Percentiles rank a stretch among this genome's conserved stretches.
Conservation (phyloP, 75 land plant species). For the Larix kaempferi region DNA sequence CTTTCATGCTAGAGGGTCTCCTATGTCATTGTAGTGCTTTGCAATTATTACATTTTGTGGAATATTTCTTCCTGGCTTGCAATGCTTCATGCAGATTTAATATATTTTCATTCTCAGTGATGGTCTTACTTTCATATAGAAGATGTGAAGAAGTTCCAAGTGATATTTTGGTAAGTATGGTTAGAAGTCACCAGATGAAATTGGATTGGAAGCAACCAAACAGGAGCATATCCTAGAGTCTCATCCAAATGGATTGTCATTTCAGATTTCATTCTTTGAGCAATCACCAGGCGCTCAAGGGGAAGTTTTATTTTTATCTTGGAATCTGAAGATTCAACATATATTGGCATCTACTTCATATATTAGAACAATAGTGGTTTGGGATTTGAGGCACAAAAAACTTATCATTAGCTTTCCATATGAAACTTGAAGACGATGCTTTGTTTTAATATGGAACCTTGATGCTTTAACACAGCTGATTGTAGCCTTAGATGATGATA, state of each 20-base stretch:
- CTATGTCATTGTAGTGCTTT: constrained; percentile 56
- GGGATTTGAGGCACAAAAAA: too few relatives aligned
- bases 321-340: too few relatives aligned
- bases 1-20: too few relatives aligned
- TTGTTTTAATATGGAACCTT: too few relatives aligned
- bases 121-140: constrained; percentile 15
- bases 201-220: not conserved
- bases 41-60: constrained; percentile 52
- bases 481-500: too few relatives aligned
- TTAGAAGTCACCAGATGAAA: constrained; percentile 1
- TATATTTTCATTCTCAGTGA: constrained; percentile 34
- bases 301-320: too few relatives aligned
- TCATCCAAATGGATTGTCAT: constrained; percentile 14
- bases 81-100: constrained; percentile 57
- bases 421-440: too few relatives aligned
- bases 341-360: too few relatives aligned
- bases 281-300: constrained; percentile 82
- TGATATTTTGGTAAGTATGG: not conserved
- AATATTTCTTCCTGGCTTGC: constrained; percentile 34
- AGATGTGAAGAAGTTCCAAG: constrained; percentile 16
- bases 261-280: constrained; percentile 67
- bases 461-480: too few relatives aligned
- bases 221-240: not conserved
- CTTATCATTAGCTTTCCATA: too few relatives aligned
- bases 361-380: too few relatives aligned